Conservation (phyloP, 352 stramenopile species). For the Globisporangium uncinulatum region DNA sequence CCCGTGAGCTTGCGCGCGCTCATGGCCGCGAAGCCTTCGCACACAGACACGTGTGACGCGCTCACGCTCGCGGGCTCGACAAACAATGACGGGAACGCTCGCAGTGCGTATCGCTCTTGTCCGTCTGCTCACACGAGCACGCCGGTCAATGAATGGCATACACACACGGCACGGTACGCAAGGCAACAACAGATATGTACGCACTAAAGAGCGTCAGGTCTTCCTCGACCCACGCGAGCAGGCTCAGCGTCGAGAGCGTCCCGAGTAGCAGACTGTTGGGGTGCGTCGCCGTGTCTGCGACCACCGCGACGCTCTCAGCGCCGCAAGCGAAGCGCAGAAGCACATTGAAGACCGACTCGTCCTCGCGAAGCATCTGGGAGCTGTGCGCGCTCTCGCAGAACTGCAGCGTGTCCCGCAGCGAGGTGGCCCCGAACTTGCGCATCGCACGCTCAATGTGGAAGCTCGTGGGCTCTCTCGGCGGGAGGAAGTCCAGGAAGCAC, state of each 20-base stretch:
- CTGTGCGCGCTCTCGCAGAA: constrained; percentile 21
- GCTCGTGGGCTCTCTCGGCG: constrained; percentile 27
- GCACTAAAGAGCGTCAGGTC: constrained; percentile 54
- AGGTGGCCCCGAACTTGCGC: constrained; percentile 21
- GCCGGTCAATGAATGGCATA: not conserved
- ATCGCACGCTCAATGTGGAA: constrained; percentile 34
- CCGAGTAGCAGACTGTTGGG: constrained; percentile 28
- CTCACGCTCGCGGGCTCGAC: constrained; percentile 26
- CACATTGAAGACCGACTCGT: constrained; percentile 54
- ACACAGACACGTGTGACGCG: constrained; percentile 17
- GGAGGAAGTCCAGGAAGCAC: constrained; percentile 29
- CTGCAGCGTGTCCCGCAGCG: constrained; percentile 26
- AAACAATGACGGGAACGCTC: constrained; percentile 46
- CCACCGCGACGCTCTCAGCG: constrained; percentile 28
- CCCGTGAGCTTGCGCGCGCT: constrained; percentile 20
- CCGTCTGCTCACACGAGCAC: constrained; percentile 15
- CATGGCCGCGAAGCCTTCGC: constrained; percentile 35
- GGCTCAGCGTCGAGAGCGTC: constrained; percentile 29
- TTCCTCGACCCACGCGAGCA: constrained; percentile 51
- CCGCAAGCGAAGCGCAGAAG: constrained; percentile 49
- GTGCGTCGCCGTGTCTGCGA: constrained; percentile 18
- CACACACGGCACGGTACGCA: not conserved
- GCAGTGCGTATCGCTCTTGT: constrained; percentile 25
- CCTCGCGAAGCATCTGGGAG: constrained; percentile 30
- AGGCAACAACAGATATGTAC: not conserved